Conservation (phyloP, 2,329 filamentous ascomycete genomes). For the Aspergillus arachidicola region DNA sequence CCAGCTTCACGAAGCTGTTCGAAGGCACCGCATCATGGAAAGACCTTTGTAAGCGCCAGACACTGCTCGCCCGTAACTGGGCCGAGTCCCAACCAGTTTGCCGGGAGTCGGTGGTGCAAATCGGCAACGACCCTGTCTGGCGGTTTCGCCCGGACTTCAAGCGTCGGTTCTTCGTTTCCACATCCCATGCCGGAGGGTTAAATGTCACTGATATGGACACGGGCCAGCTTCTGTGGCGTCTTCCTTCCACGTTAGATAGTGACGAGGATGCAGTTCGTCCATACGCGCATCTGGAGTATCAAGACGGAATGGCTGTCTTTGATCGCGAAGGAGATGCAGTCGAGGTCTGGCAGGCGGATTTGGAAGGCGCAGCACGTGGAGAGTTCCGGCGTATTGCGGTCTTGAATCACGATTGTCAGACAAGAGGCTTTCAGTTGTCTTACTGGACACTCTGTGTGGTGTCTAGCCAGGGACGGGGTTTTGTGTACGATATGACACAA, state of each 20-base stretch:
- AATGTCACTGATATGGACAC: conserved; percentile 52
- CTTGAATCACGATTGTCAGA: conserved; percentile 47
- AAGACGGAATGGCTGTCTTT: conserved; percentile 50
- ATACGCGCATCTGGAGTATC: conserved; percentile 52
- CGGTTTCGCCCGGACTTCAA: conserved; percentile 51
- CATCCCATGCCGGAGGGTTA: conserved; percentile 49
- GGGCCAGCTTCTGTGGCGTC: conserved; percentile 43
- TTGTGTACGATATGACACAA: conserved; percentile 49
- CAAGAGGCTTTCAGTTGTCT: conserved; percentile 50
- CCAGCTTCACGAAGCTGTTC: conserved; percentile 38
- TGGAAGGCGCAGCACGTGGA: conserved; percentile 38
- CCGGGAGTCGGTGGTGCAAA: conserved; percentile 44
- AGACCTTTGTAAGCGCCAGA: conserved; percentile 47
- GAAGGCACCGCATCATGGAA: conserved; percentile 45
- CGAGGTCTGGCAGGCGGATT: conserved; percentile 49
- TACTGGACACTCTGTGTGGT: conserved; percentile 50
- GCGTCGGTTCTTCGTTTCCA: conserved; percentile 50
- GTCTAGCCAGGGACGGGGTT: conserved; percentile 47
- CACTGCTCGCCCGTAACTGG: conserved; percentile 45
- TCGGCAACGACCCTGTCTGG: conserved; percentile 48
- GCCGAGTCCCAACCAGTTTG: conserved; percentile 33
- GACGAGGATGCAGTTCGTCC: conserved; percentile 39
- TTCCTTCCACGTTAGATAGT: conserved; percentile 30
- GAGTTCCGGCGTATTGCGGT: conserved; percentile 45
- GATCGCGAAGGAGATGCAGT: conserved; percentile 49